Base-by-base conservation (phyloP, 148 eudicot species). In the Agrostemma githago region DNA sequence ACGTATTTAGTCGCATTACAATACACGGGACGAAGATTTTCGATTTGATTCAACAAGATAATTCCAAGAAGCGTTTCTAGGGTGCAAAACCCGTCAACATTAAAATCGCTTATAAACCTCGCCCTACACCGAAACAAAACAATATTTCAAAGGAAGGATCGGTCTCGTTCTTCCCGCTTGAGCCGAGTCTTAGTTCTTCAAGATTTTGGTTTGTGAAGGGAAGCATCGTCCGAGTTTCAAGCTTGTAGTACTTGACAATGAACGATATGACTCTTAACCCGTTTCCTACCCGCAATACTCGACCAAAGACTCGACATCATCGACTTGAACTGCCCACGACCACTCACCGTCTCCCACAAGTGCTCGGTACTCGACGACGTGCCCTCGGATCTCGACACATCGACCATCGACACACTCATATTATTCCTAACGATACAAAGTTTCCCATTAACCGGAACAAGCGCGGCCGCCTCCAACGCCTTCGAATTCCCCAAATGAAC, bases 241-340 rank as follows among this genome's bases (percentile, higher is more conserved):
- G 92, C 89, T 79, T 83, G 94, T 77, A 93, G 98, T 76, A 93
- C 89, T 70, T 93, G 96, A 78, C 98, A 90, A 63, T 93, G 94
- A 68, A 93, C 86, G 56, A 91, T 88, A 79, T 86, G 94, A 71
- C 88, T 91, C 70, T 89, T 89, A 12, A 86, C 74, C 37, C 94
- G 87, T 79, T 80, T 88, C 82, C 87, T 74, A 66, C 92, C 89
- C 0, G 92, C 88, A 72, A 93, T 79, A 76, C 82, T 93, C 12
- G 89, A 88, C 91, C 89, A 93, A 42, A 90, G 73, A 78, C 81
- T 93, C 0, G 94, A 78, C 65, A 91, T 80, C 79, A 90, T 77
- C 26, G 83, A 88, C 82, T 81, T 88, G 70, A 89, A 79, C 80
- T 90, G 94, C 70, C 92, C 98, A 82, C 82, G 85, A 6, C 88